phyloP scores from a whole-genome alignment of 441 rosid genomes.

The Melastoma candidum region DNA sequence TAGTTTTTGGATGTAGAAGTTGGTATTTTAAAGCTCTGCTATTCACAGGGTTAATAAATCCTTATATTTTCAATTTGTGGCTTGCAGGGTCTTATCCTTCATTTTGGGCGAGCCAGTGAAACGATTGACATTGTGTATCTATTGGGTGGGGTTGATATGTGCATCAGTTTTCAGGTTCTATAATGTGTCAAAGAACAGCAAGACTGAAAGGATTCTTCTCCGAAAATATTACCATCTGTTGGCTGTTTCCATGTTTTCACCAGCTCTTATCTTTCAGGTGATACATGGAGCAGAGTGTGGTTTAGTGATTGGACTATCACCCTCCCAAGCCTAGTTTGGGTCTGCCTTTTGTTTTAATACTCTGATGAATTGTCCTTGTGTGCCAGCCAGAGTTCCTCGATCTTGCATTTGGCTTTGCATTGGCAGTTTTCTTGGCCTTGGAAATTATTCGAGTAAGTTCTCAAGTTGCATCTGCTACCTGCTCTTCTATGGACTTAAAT shows the following conservation, averaged over 20 bases:
- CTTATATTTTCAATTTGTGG: conserved; percentile 13
- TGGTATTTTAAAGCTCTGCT: no score
- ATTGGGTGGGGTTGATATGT: conserved; percentile 64
- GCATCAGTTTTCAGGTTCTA: conserved; percentile 67
- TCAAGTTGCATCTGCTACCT: background rate
- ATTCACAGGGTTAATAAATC: background rate
- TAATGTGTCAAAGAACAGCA: conserved; percentile 78
- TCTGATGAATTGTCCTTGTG: conserved; percentile 14
- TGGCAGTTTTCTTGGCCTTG: conserved; percentile 65
- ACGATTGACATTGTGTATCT: conserved; percentile 69
- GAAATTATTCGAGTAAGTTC: conserved; percentile 86
- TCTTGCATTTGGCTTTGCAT: conserved; percentile 94
- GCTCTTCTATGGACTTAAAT: no score
- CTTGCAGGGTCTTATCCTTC: conserved; percentile 64
- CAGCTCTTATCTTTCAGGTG: conserved; percentile 95
- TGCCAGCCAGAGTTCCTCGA: conserved; percentile 88
- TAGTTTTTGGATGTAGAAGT: no score
- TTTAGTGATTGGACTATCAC: background rate
- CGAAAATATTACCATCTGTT: conserved; percentile 91
- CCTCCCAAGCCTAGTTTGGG: conserved; percentile 3
- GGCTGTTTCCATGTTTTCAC: conserved; percentile 95
- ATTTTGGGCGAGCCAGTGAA: conserved; percentile 70
- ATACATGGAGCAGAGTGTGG: conserved; percentile 15
- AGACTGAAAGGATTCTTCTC: conserved; percentile 91
- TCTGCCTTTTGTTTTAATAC: conserved; percentile 1